Conservation (phyloP, 1,139 yeast genomes). For the Yamadazyma spencermartinsiae region DNA sequence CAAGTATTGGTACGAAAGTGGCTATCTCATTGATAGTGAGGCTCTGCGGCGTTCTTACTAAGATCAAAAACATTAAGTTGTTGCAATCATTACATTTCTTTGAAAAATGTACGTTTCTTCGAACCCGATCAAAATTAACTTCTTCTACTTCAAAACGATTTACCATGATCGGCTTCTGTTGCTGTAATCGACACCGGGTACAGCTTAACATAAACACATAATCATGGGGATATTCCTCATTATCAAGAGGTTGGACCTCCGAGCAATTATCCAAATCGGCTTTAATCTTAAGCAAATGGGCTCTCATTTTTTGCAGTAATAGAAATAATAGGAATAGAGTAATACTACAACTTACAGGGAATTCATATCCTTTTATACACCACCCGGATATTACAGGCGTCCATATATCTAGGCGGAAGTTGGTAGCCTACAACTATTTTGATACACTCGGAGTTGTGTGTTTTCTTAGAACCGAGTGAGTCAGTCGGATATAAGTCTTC, state of each 20-base stretch:
- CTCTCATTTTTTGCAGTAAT: constrained; percentile 11
- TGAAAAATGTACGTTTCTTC: constrained; percentile 77
- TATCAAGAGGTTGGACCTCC: constrained; percentile 59
- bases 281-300: constrained; percentile 38
- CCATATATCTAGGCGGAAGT: not conserved
- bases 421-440: not conserved
- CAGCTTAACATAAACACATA: constrained; percentile 72
- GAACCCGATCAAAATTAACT: constrained; percentile 50
- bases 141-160: constrained; percentile 58
- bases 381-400: not conserved
- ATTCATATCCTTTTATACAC: not conserved
- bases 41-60: constrained; percentile 21
- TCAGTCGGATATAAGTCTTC: not conserved
- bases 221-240: constrained; percentile 61
- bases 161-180: constrained; percentile 68
- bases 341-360: not conserved
- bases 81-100: constrained; percentile 69
- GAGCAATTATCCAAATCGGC: constrained; percentile 67
- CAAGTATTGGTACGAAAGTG: constrained; percentile 40
- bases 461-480: constrained; percentile 1
- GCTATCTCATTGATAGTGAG: constrained; percentile 23
- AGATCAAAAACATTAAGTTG: constrained; percentile 10
- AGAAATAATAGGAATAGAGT: too few species aligned
- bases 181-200: constrained; percentile 74
- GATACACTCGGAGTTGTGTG: not conserved